Evolutionary conservation across 495 filamentous ascomycete species (phyloP), one percentile per base, ranked within the genome.

Genomic region (Mycothermus thermophilus): DNA sequence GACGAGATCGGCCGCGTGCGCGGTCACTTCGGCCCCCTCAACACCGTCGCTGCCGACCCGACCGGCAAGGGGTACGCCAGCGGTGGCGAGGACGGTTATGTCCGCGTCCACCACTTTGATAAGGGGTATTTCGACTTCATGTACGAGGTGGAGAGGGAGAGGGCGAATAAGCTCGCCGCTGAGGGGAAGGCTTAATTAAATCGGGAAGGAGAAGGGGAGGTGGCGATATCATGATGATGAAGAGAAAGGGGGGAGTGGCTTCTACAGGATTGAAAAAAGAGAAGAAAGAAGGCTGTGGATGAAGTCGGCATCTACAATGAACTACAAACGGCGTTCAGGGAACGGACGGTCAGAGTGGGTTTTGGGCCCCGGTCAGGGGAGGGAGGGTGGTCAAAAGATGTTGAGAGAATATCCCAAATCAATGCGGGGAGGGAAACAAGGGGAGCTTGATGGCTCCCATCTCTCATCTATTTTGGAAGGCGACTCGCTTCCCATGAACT

Each of bases 51-150:
- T 22, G 83, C 83, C 35, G 81, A 94, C 63, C 88, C 88, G 20
- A 69, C 76, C 35, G 90, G 90, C 42, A 83, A 79, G 47, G 75
- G 86, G 39, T 99, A 99, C 54, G 83, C 82, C 51, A 83, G 76
- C 42, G 90, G 90, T 38, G 88, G 86, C 52, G 90, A 99, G 66
- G 90, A 99, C 64, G 90, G 90, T 47, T 99, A 99, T 63, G 90
- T 99, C 27, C 79, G 90, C 48, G 83, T 96, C 29, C 90, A 99
- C 62, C 84, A 93, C 57, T 99, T 99, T 62, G 90, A 99, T 63
- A 87, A 90, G 71, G 67, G 77, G 25, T 99, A 95, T 67, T 99
- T 90, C 59, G 90, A 96, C 55, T 99, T 99, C 64, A 75, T 77
- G 69, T 99, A 93, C 57, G 92, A 99, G 70, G 90, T 96, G 32